phyloP scores from a whole-genome alignment of 2,329 filamentous ascomycete genomes.

The Sclerotinia spermophila region DNA sequence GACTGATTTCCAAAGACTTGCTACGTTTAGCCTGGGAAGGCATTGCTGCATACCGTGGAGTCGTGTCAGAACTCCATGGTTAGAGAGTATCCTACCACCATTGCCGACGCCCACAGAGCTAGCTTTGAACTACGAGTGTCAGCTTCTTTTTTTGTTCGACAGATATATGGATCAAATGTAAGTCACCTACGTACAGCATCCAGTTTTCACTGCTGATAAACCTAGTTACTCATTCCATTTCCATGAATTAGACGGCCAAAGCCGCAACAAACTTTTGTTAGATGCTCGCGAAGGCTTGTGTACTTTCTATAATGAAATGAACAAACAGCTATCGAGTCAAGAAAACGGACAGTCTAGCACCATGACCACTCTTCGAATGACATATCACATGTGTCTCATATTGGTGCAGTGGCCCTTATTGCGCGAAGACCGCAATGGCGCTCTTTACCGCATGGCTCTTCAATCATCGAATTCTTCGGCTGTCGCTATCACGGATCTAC shows the following conservation, averaged over 20 bases:
- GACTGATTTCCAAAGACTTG: neutral
- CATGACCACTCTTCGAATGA: neutral
- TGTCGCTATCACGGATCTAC: neutral
- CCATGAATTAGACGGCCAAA: neutral
- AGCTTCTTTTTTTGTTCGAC: neutral
- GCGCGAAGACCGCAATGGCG: neutral
- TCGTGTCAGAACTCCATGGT: slow-evolving; percentile 1
- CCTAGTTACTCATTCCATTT: neutral
- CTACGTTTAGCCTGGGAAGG: neutral
- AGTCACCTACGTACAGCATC: neutral
- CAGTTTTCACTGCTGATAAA: neutral
- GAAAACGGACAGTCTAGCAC: neutral
- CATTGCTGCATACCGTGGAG: neutral
- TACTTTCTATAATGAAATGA: neutral
- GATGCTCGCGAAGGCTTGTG: neutral
- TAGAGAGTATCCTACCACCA: neutral
- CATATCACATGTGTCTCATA: slow-evolving; percentile 1
- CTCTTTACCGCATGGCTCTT: neutral
- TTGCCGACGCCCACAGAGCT: neutral
- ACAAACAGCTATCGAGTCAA: neutral
- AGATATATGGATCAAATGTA: slow-evolving; percentile 5
- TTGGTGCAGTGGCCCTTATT: neutral
- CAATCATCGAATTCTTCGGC: slow-evolving; percentile 2
- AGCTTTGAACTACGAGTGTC: neutral
- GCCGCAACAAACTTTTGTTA: neutral